Base-by-base conservation (phyloP, 2,329 filamentous ascomycete species). In the Trichoderma simmonsii region DNA sequence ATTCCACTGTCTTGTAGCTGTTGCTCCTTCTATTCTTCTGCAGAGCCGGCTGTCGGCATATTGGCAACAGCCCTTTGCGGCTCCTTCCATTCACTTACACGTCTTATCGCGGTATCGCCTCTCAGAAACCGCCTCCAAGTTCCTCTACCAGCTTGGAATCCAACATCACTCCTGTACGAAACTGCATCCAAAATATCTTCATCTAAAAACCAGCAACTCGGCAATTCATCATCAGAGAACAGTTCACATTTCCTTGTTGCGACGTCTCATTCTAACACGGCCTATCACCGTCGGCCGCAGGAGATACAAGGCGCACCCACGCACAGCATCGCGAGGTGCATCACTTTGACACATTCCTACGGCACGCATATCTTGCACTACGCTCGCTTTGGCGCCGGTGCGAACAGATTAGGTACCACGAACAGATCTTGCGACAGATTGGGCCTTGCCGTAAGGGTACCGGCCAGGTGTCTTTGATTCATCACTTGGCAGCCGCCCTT, bases 81-180 rank as follows among this genome's bases (percentile, higher is more conserved):
- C 18, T 66, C 71, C 57, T 72, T 72, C 71, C 59, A 12, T 59
- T 24, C 63, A 72, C 71, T 72, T 72, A 72, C 59, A 72, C 71
- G 32, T 43, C 24, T 62, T 30, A 34, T 61, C 18, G 11, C 36
- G 18, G 36, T 60, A 68, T n/a, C 26, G 12, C 56, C 56, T 62
- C 56, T 18, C 32, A 18, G 7, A 3, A 26, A 26, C 21, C 32
- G 8, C 21, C 48, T n/a, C 7, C 34, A 18, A 48, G 6, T 30
- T 24, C 39, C 43, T 60, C 57, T 32, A 61, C 18, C 43, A 26
- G 21, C 63, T 8, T 71, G 18, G 8, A 11, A 24, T 51, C 4
- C 63, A 8, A 24, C 51, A 11, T 21, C 60, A 57, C 34, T 30
- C 14, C 54, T 48, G 18, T n/a, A 54, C 8, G 21, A 30, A 34